phyloP scores from a whole-genome alignment of 1,284 basidiomycete genomes.

The Ustilago trichophora region DNA sequence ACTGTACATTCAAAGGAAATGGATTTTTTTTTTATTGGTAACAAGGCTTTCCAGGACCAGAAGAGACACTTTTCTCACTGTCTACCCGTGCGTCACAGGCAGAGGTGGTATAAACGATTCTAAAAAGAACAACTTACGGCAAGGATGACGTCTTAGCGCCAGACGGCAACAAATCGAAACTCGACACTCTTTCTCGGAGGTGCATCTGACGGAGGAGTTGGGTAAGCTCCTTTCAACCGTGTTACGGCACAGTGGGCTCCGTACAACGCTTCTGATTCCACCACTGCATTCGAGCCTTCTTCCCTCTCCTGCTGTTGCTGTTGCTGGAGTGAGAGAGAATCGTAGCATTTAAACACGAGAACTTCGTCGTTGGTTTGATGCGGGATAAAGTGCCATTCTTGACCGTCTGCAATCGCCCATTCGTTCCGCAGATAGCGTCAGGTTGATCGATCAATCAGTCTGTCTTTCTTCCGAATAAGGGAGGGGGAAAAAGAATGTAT shows the following conservation, averaged over 20 bases:
- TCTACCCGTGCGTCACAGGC: too few species aligned
- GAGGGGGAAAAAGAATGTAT: neutral
- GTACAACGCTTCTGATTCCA: constrained; percentile 17
- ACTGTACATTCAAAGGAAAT: too few species aligned
- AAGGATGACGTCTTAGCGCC: constrained; percentile 5
- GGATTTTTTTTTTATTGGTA: too few species aligned
- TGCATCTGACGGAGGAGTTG: constrained; percentile 8
- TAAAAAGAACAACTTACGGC: too few species aligned
- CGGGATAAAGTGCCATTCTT: constrained; percentile 30
- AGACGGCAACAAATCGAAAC: constrained; percentile 35
- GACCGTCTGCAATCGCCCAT: constrained; percentile 1
- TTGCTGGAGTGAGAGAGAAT: constrained; percentile 23
- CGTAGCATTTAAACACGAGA: constrained; percentile 35
- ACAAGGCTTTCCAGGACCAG: too few species aligned
- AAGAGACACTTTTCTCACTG: too few species aligned
- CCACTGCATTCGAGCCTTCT: too few species aligned
- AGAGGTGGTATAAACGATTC: too few species aligned
- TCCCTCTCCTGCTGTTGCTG: neutral
- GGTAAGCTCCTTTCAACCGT: constrained; percentile 12
- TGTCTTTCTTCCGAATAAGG: too few species aligned
- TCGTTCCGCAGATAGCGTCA: too few species aligned
- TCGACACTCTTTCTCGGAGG: constrained; percentile 34
- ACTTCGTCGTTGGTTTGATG: constrained; percentile 33
- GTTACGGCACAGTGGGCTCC: constrained; percentile 34
- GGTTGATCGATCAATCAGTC: too few species aligned